A percentile compares a stretch with the other conserved stretches of the same genome.
Conservation (phyloP, 2,329 filamentous ascomycete species). For the Epichloe sibirici region DNA sequence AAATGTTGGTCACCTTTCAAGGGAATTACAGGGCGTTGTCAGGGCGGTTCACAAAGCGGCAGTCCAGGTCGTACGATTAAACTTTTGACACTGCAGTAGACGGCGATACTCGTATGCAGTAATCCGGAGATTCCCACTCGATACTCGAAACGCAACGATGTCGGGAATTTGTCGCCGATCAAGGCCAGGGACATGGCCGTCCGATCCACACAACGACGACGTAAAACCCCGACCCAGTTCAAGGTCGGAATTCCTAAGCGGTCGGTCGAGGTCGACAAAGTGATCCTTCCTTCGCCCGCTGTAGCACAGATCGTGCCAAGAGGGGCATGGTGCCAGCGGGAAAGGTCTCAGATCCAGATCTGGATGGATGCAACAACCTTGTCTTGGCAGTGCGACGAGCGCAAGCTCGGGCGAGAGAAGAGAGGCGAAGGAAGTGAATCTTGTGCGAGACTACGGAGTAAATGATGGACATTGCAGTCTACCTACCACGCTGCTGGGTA, state of each 20-base stretch:
- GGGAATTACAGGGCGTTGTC: neutral
- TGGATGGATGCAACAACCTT: neutral
- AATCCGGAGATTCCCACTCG: neutral
- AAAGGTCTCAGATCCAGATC: constrained; percentile 1
- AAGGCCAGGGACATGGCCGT: neutral
- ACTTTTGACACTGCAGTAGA: neutral
- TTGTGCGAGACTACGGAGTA: neutral
- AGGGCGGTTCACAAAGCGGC: neutral
- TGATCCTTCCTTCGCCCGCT: neutral
- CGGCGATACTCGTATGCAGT: neutral
- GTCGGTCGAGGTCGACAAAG: neutral
- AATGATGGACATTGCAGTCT: neutral
- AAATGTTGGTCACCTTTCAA: neutral
- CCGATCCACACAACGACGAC: no score
- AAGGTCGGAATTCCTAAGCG: neutral
- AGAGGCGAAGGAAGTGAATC: neutral
- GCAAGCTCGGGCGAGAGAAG: neutral
- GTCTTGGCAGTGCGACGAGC: neutral
- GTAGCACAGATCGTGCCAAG: constrained; percentile 1
- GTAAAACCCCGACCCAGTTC: no score
- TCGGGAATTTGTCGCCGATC: neutral
- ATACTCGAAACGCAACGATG: neutral
- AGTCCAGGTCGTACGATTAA: neutral
- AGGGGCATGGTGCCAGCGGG: neutral
- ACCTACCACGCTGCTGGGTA: neutral